Base-by-base conservation (phyloP, 305 asterid genomes). In the Solanum aculeatissimum region DNA sequence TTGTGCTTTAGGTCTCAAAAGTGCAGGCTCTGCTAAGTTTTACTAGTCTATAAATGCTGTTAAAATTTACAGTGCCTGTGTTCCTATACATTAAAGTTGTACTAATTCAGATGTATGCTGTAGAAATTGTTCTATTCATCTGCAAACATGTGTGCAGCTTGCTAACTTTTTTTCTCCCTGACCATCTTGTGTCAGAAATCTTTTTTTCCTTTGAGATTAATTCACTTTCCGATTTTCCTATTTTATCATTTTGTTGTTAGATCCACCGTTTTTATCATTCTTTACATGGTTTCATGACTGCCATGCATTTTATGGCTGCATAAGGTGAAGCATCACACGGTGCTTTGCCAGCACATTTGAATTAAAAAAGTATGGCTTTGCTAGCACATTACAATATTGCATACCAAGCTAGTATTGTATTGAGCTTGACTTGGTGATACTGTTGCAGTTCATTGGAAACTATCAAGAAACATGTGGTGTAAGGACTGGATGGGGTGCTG, bases 401-500 rank as follows among this genome's bases (percentile, higher is more conserved):
- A 53, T 53, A 32, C 83, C 66, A 78, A 53, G 27, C 51, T 78
- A 32, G 68, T 53, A 19, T 32, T 12, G 27, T 47, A 12, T 71
- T 42, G 62, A 71, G 80, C 63, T 90, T 89, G 88, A 89, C 86
- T 84, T 90, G 88, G 82, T 87, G 25, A 77, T 86, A 45, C 70
- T 7, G 80, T 84, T 89, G 84, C 93, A 96, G 99, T 93, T 96
- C 90, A 92, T 96, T 18, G 99, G 98, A 78, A 96, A 96, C 89
- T 96, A 92, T 90, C 99, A 93, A 92, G 99, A 96, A 89, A 89
- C 95, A 14, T 84, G 84, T 83, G 97, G 98, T 86, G 85, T 77
- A 87, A 93, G 87, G 93, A 91, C 95, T 65, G 99, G 98, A 83
- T 96, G 98, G 98, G 99, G 99, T 83, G 88, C 99, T 47, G 98